Evolutionary conservation across 495 filamentous ascomycete genomes (phyloP).

Genomic region (Neurospora africana): DNA sequence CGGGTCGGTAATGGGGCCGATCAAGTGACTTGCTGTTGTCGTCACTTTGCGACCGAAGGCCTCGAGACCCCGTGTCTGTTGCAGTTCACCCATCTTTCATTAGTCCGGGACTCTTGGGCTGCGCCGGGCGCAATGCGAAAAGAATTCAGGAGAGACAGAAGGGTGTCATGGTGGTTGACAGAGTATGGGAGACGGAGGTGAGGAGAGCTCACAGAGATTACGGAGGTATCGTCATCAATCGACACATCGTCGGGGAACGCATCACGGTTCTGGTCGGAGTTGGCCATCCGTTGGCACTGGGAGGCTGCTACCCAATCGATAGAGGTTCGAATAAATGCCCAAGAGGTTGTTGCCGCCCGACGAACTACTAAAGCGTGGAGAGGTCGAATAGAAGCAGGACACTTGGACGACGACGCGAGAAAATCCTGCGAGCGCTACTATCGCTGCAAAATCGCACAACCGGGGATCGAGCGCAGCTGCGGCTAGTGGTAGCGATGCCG

Average conservation of each 20-base stretch:
- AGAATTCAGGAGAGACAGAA: background rate
- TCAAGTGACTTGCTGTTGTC: constrained; percentile 82
- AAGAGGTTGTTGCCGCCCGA: background rate
- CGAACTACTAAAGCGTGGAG: background rate
- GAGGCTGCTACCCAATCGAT: background rate
- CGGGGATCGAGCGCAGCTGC: background rate
- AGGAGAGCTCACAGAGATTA: constrained; percentile 39
- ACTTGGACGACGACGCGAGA: background rate
- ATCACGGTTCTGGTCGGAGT: constrained; percentile 40
- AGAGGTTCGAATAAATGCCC: background rate
- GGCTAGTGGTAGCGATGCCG: background rate
- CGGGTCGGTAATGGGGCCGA: constrained; percentile 56
- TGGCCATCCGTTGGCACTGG: constrained; percentile 38
- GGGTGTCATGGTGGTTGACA: background rate
- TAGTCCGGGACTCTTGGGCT: background rate
- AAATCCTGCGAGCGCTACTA: background rate
- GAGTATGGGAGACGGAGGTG: background rate
- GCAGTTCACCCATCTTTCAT: background rate
- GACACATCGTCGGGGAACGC: constrained; percentile 37
- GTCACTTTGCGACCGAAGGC: constrained; percentile 93
- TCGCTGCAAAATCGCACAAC: background rate
- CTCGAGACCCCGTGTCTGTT: constrained; percentile 76
- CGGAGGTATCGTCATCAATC: constrained; percentile 37
- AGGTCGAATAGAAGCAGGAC: background rate
- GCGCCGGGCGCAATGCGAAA: background rate